phyloP scores from a whole-genome alignment of 495 filamentous ascomycete species.

The Penicillium salamii region DNA sequence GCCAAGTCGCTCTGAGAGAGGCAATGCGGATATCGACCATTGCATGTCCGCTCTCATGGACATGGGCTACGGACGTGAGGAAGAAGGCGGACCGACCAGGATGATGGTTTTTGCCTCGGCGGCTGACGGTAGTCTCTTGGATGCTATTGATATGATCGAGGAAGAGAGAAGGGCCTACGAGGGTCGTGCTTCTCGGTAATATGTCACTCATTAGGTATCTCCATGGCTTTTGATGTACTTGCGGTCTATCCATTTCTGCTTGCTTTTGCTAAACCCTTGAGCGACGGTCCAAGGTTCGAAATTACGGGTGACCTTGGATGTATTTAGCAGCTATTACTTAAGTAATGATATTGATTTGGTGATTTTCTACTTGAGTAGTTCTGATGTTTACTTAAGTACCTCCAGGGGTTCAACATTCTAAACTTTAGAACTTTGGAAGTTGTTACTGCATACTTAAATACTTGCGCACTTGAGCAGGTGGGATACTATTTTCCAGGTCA shows the following conservation, averaged over 20 bases:
- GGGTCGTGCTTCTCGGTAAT: constrained; percentile 17
- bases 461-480: no score
- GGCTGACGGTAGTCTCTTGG: constrained; percentile 40
- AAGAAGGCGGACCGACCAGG: constrained; percentile 41
- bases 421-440: no score
- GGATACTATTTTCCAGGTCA: no score
- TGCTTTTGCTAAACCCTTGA: background rate
- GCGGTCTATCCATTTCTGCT: background rate
- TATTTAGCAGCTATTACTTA: no score
- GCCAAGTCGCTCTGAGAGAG: background rate
- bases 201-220: no score
- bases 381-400: no score
- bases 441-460: no score
- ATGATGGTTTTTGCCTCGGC: constrained; percentile 53
- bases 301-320: no score
- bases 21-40: constrained; percentile 32
- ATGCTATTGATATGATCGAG: constrained; percentile 58
- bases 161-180: constrained; percentile 52
- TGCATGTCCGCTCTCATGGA: constrained; percentile 46
- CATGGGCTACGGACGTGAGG: constrained; percentile 48
- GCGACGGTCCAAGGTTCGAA: no score
- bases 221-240: no score
- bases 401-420: no score
- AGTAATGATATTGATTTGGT: background rate
- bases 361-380: no score